Conservation (phyloP, 2,329 filamentous ascomycete genomes). For the Raffaelea arxii region DNA sequence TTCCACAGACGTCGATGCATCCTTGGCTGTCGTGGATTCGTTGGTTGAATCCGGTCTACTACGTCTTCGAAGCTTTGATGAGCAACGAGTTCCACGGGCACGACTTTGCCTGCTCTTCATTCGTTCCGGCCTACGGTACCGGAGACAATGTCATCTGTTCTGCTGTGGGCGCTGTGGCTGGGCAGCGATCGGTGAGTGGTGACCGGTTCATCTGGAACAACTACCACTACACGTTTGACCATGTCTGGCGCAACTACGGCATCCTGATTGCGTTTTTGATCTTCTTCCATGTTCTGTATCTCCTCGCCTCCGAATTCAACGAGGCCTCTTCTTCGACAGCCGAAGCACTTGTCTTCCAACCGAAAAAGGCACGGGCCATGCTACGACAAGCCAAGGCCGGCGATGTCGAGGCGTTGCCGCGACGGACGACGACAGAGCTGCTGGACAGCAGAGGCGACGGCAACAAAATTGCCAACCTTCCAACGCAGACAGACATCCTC, state of each 20-base stretch:
- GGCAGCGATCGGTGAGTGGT: slow-evolving; percentile 42
- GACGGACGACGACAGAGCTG: neutral
- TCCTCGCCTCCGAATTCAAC: slow-evolving; percentile 41
- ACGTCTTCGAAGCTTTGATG: slow-evolving; percentile 71
- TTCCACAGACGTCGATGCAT: slow-evolving; percentile 56
- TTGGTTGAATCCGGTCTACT: slow-evolving; percentile 68
- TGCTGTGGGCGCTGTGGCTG: slow-evolving; percentile 45
- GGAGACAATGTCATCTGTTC: slow-evolving; percentile 42
- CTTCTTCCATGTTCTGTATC: slow-evolving; percentile 45
- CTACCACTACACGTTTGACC: slow-evolving; percentile 49
- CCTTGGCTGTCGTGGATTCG: slow-evolving; percentile 75
- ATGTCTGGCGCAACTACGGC: slow-evolving; percentile 60
- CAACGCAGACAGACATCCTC: slow-evolving; percentile 64
- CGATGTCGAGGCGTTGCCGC: neutral
- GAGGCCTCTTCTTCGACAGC: neutral
- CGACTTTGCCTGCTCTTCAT: slow-evolving; percentile 42
- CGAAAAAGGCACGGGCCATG: no score
- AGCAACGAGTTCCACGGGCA: slow-evolving; percentile 70
- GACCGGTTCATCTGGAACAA: slow-evolving; percentile 43
- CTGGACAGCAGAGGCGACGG: slow-evolving; percentile 18
- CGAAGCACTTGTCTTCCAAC: slow-evolving; percentile 7
- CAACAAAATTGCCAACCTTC: slow-evolving; percentile 34
- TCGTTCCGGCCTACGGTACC: slow-evolving; percentile 24
- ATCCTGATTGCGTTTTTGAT: slow-evolving; percentile 42
- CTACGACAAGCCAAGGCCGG: neutral